Base-by-base conservation (phyloP, 2,329 filamentous ascomycete species). In the Colletotrichum cordylinicola region DNA sequence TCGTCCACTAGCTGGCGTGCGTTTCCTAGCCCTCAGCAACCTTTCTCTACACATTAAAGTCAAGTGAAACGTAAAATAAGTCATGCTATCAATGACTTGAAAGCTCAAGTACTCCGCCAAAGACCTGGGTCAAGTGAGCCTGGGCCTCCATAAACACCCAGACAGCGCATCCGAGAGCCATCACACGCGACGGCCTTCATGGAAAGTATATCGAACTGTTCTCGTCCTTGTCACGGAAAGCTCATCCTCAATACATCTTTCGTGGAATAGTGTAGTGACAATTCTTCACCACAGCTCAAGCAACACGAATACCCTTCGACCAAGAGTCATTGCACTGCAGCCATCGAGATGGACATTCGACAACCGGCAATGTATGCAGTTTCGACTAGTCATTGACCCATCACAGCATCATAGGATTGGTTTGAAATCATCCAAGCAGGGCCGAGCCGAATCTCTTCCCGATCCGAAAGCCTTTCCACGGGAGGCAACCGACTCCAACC, bases 261-360 rank as follows among this genome's bases (percentile, higher is more conserved):
- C 9, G 8, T 10, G 37, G 37, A 43, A 18, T 18, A 5, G 0
- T 48, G 18, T 18, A 48, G 9, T 48, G 0, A 18, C n/a, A 48
- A 48, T 7, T 9, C n/a, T 48, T 2, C 1, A 1, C 43, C 3
- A 43, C 0, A 48, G 0, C 1, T 13, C 18, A 48, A 48, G 12
- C 18, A 18, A 48, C n/a, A 21, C n/a, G 18, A 48, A 10, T 4
- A 10, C 16, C 16, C 37, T 3, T 43, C 37, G 16, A 43, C 1
- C 39, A n/a, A 13, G 43, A 48, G n/a, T 21, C 43, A 21, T n/a
- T 48, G 13, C 43, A 21, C 18, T 1, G 43, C n/a, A 21, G 43
- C 43, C 43, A 48, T 48, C n/a, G 43, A 48, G 10, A 21, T 21
- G 0, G 43, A 7, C 9, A 1, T 48, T 21, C 7, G 0, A 4